Percentiles rank a stretch among this genome's conserved stretches.
Evolutionary conservation across 2,329 filamentous ascomycete genomes (phyloP).

Genomic region (Ophiosphaerella herpotricha): DNA sequence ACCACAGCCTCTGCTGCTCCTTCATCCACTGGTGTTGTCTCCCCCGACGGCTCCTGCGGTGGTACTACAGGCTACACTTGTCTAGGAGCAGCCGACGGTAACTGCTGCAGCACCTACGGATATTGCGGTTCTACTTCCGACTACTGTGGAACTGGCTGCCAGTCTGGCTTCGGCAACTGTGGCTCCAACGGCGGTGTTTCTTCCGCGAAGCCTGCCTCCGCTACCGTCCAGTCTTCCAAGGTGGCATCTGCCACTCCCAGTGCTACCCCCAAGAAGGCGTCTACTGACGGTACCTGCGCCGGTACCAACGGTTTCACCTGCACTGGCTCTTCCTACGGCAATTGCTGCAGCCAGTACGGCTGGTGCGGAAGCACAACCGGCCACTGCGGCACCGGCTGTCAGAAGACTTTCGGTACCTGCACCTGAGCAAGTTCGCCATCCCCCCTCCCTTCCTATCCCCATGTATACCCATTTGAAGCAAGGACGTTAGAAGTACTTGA

Average conservation of each 20-base stretch:
- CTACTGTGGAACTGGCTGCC: conserved; percentile 41
- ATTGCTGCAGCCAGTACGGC: conserved; percentile 52
- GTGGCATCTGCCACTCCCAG: conserved; percentile 7
- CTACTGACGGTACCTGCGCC: conserved; percentile 33
- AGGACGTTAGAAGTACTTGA: too few species aligned
- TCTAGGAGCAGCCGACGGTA: conserved; percentile 47
- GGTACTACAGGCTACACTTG: conserved; percentile 48
- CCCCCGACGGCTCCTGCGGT: conserved; percentile 36
- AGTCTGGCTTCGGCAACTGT: conserved; percentile 40
- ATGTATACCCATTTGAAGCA: conserved; percentile 2
- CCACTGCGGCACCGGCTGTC: conserved; percentile 40
- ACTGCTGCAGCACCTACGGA: conserved; percentile 51
- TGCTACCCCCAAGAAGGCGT: conserved; percentile 22
- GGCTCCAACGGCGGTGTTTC: conserved; percentile 3
- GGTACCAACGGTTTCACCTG: conserved; percentile 43
- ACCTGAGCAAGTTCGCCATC: conserved; percentile 4
- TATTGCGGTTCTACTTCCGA: conserved; percentile 30
- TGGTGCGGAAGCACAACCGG: conserved; percentile 43
- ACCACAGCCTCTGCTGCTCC: too few species aligned
- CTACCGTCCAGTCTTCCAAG: conserved; percentile 5
- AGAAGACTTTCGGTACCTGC: conserved; percentile 41
- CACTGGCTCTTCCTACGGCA: conserved; percentile 49
- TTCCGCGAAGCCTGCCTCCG: not conserved
- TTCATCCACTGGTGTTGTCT: too few species aligned
- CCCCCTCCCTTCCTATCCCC: not conserved